Conservation (phyloP, 148 eudicot genomes). For the Chenopodium suecicum region DNA sequence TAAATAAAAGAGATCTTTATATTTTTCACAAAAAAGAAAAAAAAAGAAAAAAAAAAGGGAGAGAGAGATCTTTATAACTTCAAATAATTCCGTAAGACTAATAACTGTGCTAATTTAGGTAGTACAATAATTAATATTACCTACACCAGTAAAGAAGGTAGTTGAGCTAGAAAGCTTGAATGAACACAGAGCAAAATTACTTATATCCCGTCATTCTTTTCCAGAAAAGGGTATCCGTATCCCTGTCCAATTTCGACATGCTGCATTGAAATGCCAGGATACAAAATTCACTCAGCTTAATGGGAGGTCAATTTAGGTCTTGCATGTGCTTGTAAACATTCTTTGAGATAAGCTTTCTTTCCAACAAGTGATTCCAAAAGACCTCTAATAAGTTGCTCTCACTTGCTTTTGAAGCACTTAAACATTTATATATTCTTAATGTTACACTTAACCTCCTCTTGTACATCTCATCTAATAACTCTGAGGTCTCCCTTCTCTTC, state of each 20-base stretch:
- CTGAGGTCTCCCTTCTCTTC: slow-evolving; percentile 38
- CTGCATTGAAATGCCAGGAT: neutral
- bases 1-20: too few relatives aligned
- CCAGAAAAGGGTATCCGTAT: neutral
- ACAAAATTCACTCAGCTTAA: neutral
- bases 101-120: neutral
- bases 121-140: neutral
- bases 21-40: neutral
- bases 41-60: too few relatives aligned
- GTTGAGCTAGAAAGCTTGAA: neutral
- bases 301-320: slow-evolving; percentile 27
- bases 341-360: slow-evolving; percentile 69
- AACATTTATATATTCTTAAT: slow-evolving; percentile 52
- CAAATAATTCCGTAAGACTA: neutral
- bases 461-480: slow-evolving; percentile 77
- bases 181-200: neutral
- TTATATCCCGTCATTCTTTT: neutral
- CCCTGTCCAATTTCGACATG: neutral
- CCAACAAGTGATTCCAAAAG: slow-evolving; percentile 63
- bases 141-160: neutral
- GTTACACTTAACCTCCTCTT: slow-evolving; percentile 64
- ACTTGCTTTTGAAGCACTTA: slow-evolving; percentile 57
- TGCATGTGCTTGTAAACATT: slow-evolving; percentile 36
- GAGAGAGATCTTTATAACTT: neutral
- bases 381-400: slow-evolving; percentile 41